Evolutionary conservation across 2,329 filamentous ascomycete species (phyloP), one percentile per base, ranked within the genome.

Genomic region (Aspergillus alliaceus): DNA sequence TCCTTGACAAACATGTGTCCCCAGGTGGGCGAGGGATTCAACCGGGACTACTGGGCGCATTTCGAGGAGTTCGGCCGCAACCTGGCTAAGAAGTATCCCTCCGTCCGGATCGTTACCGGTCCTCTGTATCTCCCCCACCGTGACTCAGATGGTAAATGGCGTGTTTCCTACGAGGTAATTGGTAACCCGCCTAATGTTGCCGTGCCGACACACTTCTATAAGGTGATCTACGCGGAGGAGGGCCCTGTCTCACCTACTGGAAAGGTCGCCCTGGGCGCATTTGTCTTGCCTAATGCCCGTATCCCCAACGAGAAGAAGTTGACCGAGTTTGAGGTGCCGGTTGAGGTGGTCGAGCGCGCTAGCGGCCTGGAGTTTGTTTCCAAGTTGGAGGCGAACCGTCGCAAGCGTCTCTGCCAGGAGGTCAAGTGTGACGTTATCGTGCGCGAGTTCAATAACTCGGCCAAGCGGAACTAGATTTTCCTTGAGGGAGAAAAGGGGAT

Each of bases 161-260:
- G 92, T 65, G 92, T 97, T 57, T 88, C 83, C 59, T 98, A 99
- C 79, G 95, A 99, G 79, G 89, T 99, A 58, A 96, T 99, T 66
- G 95, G 95, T 37, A 89, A 83, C 72, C 95, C 95, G 63, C 93
- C 95, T 7, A 96, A 92, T 69, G 90, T 99, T 54, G 93, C 95
- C 25, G 95, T 99, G 53, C 95, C 95, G 3, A 99, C 95, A 22
- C 95, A 99, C 76, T 99, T 99, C 79, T 99, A 96, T 84, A 99
- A 99, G 81, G 91, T 99, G 70, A 95, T 99, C 66, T 96, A 95
- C 69, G 95, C 91, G 25, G 95, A 99, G 78, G 91, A 96, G 69
- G 90, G 89, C 3, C 78, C 76, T 1, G 75, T 71, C 9, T 70
- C 66, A 22, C 82, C 82, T 25, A 76, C 73, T 9, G 90, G 90